Evolutionary conservation across 2,329 filamentous ascomycete species (phyloP), one percentile per base, ranked within the genome.

Genomic region (Pseudogymnoascus sp.): DNA sequence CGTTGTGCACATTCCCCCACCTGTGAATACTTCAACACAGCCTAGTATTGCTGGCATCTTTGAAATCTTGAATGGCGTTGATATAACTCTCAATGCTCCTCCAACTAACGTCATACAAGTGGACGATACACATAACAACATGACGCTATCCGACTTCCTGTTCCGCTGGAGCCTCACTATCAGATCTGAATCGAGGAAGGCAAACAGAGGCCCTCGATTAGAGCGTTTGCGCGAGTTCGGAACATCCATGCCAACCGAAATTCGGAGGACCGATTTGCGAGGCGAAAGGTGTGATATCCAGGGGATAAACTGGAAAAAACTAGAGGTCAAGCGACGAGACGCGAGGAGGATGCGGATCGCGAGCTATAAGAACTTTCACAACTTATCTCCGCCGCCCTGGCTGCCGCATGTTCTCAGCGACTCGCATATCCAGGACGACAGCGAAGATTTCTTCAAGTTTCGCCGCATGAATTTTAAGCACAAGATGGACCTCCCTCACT

Each of bases 341-440:
- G 85, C 83, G 3, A 77, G 83, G 23, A 71, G 76, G 54, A 76
- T 77, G 62, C 79, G 85, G 18, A 67, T 72, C 45, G 65, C 72
- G 12, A 81, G 78, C 0, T 87, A 86, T 69, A 78, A 72, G 61
- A 87, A 87, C 68, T 86, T 86, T 66, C 79, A 79, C 31, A 87
- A 85, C 69, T 72, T 77, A 18, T 8, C 23, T 8, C 40, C 23
- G 4, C 42, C 36, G 29, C 8, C 23, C 29, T 39, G 40, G 61
- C 40, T 62, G 40, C 21, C 29, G 16, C 21, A 31, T 16, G 4
- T 62, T 16, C 36, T 47, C 29, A 62, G 67, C 68, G 26, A 5
- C 63, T 8, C 65, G 47, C 29, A 60, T 70, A 61, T 16, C 21
- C 1, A 61, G 59, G 34, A 61, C 39, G 67, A 74, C 54, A 61